Percentiles rank a stretch among this genome's conserved stretches.
Evolutionary conservation across 2,329 filamentous ascomycete species (phyloP).

Genomic region (Fusarium illudens): DNA sequence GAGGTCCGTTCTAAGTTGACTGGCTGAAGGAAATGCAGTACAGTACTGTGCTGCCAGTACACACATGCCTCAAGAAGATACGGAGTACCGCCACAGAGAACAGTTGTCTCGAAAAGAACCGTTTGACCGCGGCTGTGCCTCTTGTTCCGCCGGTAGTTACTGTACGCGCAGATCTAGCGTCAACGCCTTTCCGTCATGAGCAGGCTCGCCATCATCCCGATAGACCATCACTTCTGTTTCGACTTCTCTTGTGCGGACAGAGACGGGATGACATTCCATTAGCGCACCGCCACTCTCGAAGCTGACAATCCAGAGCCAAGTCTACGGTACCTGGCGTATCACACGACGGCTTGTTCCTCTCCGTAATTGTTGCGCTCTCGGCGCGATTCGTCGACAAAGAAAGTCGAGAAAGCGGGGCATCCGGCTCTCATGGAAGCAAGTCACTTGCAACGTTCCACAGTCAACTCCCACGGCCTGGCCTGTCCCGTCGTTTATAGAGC

Average conservation of each 20-base stretch:
- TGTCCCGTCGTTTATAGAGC: not conserved
- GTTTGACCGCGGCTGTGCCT: not conserved
- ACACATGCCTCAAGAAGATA: not conserved
- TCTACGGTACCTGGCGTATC: not conserved
- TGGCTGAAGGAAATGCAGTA: not conserved
- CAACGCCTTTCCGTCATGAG: not conserved
- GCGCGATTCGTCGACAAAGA: not conserved
- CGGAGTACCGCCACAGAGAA: not conserved
- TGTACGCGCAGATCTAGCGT: not conserved
- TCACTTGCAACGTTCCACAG: slow-evolving; percentile 7
- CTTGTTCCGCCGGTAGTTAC: not conserved
- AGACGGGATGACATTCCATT: slow-evolving; percentile 17
- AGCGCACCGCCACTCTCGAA: not conserved
- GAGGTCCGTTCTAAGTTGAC: not conserved
- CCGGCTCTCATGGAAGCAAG: not conserved
- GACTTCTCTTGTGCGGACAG: not conserved
- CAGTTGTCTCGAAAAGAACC: not conserved
- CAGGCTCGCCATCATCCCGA: not conserved
- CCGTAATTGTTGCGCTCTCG: not conserved
- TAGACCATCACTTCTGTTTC: not conserved
- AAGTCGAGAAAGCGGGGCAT: not conserved
- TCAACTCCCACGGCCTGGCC: not conserved
- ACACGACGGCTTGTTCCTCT: not conserved
- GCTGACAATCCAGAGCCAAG: not conserved
- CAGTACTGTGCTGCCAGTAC: not conserved